phyloP scores from a whole-genome alignment of 2,329 filamentous ascomycete genomes.

The Sporothrix protearum region DNA sequence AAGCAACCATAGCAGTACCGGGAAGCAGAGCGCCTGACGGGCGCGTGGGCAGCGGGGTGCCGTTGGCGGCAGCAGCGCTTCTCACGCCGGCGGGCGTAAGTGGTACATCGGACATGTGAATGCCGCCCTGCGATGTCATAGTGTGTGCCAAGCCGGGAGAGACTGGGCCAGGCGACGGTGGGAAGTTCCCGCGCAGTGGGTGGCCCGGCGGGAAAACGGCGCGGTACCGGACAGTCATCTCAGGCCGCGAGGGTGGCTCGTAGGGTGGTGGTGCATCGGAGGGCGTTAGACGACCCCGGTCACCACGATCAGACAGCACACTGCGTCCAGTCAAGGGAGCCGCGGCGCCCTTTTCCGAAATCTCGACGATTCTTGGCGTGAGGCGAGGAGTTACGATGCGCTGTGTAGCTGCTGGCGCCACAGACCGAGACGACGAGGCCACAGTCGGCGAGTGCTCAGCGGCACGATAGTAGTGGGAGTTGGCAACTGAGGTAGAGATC shows the following conservation, averaged over 20 bases:
- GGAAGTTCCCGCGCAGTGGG: conserved; percentile 45
- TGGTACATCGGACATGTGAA: conserved; percentile 58
- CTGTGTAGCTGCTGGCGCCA: conserved; percentile 24
- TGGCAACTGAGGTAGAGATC: conserved; percentile 26
- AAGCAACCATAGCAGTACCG: conserved; percentile 37
- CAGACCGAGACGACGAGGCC: conserved; percentile 34
- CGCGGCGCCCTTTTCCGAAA: not conserved
- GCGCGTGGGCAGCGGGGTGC: conserved; percentile 42
- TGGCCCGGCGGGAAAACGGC: conserved; percentile 58
- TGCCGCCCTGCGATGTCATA: conserved; percentile 60
- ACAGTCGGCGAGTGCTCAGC: conserved; percentile 25
- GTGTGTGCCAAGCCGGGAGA: conserved; percentile 60
- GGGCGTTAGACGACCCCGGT: conserved; percentile 31
- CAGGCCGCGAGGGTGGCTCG: conserved; percentile 45
- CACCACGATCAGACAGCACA: not conserved
- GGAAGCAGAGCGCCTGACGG: conserved; percentile 44
- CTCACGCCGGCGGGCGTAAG: conserved; percentile 43
- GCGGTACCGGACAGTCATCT: conserved; percentile 48
- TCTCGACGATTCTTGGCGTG: conserved; percentile 4
- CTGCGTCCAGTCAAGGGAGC: not conserved
- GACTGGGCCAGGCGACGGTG: conserved; percentile 57
- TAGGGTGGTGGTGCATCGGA: conserved; percentile 54
- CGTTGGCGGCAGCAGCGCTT: conserved; percentile 28
- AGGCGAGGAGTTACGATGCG: conserved; percentile 2
- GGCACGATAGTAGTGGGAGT: conserved; percentile 24